These are phyloP conservation scores for Pilatotrama ljubarskyi DNA, from an alignment of 768 basidiomycete genomes.

Conservation along the genomic window DNA sequence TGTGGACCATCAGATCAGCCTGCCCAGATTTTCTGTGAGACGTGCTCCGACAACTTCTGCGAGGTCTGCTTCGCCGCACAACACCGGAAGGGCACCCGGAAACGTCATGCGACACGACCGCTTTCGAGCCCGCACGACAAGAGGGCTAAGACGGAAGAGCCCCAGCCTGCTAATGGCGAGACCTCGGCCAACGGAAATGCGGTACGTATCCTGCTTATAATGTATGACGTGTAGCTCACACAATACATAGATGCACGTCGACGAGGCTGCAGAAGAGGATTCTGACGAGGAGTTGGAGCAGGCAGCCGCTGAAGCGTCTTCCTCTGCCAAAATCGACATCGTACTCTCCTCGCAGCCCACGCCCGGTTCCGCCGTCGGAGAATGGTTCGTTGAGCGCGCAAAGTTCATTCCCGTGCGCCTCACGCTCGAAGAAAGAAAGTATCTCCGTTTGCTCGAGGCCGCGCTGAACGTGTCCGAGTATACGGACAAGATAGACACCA, in stretches of 20 bases:
- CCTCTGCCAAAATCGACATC: constrained; percentile 37
- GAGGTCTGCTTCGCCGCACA: constrained; percentile 86
- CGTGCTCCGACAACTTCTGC: constrained; percentile 73
- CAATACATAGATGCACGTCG: constrained; percentile 38
- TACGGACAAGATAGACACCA: constrained; percentile 86
- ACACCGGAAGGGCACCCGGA: constrained; percentile 80
- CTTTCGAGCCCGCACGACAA: constrained; percentile 32
- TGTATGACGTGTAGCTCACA: constrained; percentile 17
- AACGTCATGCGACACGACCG: constrained; percentile 56
- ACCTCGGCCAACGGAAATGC: constrained; percentile 31
- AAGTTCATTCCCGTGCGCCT: constrained; percentile 82
- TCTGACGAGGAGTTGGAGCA: constrained; percentile 40
- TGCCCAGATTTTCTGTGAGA: constrained; percentile 70
- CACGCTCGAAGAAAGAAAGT: constrained; percentile 75
- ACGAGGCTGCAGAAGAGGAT: constrained; percentile 34
- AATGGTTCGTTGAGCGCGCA: constrained; percentile 83
- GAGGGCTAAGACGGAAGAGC: constrained; percentile 21
- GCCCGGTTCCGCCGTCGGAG: constrained; percentile 64
- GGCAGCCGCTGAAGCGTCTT: constrained; percentile 22
- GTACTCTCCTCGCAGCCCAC: constrained; percentile 59
- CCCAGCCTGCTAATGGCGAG: constrained; percentile 27
- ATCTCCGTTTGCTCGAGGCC: constrained; percentile 80
- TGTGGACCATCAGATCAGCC: constrained; percentile 65
- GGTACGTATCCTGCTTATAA: constrained; percentile 22
- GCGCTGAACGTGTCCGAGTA: constrained; percentile 85